A percentile compares a stretch with the other conserved stretches of the same genome.
Conservation (phyloP, 1,284 basidiomycete species). For the Sphagnurus paluster region DNA sequence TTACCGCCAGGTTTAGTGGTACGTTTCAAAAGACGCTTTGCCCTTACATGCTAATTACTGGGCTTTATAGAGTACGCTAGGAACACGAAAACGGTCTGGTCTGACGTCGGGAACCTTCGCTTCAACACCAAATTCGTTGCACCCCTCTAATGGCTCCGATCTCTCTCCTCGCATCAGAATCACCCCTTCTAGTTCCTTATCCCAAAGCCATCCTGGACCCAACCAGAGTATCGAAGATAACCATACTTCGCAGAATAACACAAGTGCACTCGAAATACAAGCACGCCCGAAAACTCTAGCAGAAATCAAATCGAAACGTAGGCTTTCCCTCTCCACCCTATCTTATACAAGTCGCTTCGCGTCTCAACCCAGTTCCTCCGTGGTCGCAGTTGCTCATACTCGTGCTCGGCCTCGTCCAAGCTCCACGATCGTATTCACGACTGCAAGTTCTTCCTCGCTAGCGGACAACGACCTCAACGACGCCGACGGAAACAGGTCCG, state of each 20-base stretch:
- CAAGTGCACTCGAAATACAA: constrained; percentile 21
- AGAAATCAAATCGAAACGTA: constrained; percentile 36
- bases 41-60: neutral
- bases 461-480: constrained; percentile 1
- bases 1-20: constrained; percentile 20
- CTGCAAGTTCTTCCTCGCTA: constrained; percentile 2
- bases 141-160: neutral
- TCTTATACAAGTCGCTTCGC: constrained; percentile 2
- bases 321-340: constrained; percentile 32
- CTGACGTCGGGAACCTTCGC: constrained; percentile 18
- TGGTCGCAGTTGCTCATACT: constrained; percentile 11
- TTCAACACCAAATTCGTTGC: constrained; percentile 4
- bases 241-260: neutral
- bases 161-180: constrained; percentile 2
- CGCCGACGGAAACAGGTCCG: neutral
- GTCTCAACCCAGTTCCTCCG: constrained; percentile 12
- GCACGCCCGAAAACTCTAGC: constrained; percentile 34
- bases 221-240: neutral
- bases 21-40: constrained; percentile 3
- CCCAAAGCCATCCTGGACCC: neutral
- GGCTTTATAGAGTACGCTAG: constrained; percentile 3
- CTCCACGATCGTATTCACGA: constrained; percentile 8
- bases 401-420: constrained; percentile 9
- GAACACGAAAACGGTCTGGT: constrained; percentile 14
- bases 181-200: constrained; percentile 12